Evolutionary conservation across 768 basidiomycete genomes (phyloP), one percentile per base, ranked within the genome.

Genomic region (Hysterangium stoloniferum): DNA sequence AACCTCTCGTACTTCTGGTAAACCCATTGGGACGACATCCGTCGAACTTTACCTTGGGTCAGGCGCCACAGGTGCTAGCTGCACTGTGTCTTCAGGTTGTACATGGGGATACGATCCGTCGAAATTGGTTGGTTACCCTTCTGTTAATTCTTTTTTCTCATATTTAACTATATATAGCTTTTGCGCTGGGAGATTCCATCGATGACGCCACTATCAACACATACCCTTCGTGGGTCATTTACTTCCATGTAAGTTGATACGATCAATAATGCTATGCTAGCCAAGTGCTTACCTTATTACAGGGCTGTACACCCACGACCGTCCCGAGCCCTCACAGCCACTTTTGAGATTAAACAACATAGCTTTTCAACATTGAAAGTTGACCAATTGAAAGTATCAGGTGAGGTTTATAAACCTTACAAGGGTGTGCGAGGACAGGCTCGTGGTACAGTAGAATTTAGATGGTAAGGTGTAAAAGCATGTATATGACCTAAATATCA

Each of bases 401-500:
- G 85, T 11, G 89, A 93, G 63, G 66, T 66, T 9, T 94, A 94
- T 66, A 95, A 94, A 65, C 86, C 87, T 9, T 96, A 86, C 68
- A 95, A 94, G 65, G 93, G 93, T 13, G 84, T 96, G 45, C 71
- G 91, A 60, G 79, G 82, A 38, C 71, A 74, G 34, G 77, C 78
- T 28, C 62, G 69, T n/a, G 86, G 84, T 1, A 74, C 77, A 47
- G 70, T 90, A 4, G 89, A 91, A 64, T 89, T 73, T 63, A 60
- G 77, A 47, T 68, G 68, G 67, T 69, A 57, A 55, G 20, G 17
- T 53, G n/a, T n/a, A n/a, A n/a, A n/a, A n/a, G n/a, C n/a, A 13
- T 56, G 50, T 48, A 31, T 20, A 29, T 56, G 27, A 45, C n/a
- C n/a, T n/a, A n/a, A n/a, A n/a, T n/a, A n/a, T n/a, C n/a, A n/a